These are phyloP conservation scores for Syncephalastrum contaminatum DNA, from an alignment of 371 early-diverging fungal genomes.

Conservation along the genomic window DNA sequence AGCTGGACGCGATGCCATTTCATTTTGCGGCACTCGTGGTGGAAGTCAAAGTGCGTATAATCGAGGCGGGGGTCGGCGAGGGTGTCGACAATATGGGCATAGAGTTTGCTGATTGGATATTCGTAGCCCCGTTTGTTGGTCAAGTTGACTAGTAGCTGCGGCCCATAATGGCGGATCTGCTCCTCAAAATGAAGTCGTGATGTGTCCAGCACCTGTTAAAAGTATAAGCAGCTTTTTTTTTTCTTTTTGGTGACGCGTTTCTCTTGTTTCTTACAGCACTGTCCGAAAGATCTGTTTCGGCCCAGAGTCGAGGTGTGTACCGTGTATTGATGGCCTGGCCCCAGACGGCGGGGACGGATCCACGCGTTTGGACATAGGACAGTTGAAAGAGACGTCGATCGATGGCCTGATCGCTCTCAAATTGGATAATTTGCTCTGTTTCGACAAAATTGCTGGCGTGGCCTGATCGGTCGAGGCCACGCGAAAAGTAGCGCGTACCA, in stretches of 20 bases:
- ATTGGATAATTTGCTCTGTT: constrained; percentile 89
- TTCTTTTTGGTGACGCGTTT: neutral
- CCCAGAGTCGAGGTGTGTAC: constrained; percentile 85
- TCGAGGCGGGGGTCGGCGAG: constrained; percentile 55
- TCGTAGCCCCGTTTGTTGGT: constrained; percentile 92
- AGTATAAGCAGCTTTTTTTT: neutral
- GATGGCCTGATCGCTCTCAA: constrained; percentile 31
- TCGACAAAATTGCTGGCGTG: constrained; percentile 98
- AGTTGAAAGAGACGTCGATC: constrained; percentile 22
- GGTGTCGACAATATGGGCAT: constrained; percentile 44
- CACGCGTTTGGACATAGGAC: constrained; percentile 92
- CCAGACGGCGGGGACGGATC: constrained; percentile 98
- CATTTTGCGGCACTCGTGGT: constrained; percentile 92
- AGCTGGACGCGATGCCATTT: constrained; percentile 77
- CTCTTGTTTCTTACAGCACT: neutral
- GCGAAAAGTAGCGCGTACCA: constrained; percentile 87
- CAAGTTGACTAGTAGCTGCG: constrained; percentile 83
- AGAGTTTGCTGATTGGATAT: constrained; percentile 71
- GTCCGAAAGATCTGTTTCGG: constrained; percentile 37
- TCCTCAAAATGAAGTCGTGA: constrained; percentile 71
- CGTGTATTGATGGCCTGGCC: constrained; percentile 84
- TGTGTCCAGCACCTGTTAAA: constrained; percentile 32
- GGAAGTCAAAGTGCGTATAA: constrained; percentile 95
- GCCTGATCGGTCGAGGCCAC: constrained; percentile 93
- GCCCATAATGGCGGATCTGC: constrained; percentile 69